Base-by-base conservation (phyloP, 2,329 filamentous ascomycete genomes). In the Fusarium nodosum region DNA sequence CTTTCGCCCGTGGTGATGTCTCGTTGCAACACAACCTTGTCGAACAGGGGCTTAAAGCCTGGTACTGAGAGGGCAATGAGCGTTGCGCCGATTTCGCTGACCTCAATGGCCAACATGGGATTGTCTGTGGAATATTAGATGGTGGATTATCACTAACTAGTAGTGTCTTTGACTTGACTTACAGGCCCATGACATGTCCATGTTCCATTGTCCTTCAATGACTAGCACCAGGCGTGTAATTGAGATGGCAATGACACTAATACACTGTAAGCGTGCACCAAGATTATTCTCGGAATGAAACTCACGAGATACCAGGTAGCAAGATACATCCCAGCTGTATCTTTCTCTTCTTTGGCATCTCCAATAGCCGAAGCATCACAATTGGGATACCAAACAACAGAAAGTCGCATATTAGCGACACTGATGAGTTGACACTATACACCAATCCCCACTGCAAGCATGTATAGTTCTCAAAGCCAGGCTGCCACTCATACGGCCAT, bases 401-500 rank as follows among this genome's bases (percentile, higher is more conserved):
- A 51, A 86, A 64, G 55, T 87, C 85, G 72, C 83, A 86, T 1
- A 84, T 62, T 12, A 86, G 74, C 1, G 84, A 86, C 5, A 86
- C 74, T 0, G 76, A 78, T 13, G 83, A 85, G 70, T 86, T 86
- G 22, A 84, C 81, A 12, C 81, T 81, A 65, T 86, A 87, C 1
- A 87, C 83, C 4, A 84, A 59, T 0, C 84, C 85, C 84, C 84
- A 86, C 18, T 80, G 75, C 38, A 86, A 61, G 64, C 84, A 86
- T 0, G 71, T 78, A 64, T 84, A 87, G 5, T 78, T 63, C 3
- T 74, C 75, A 12, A 70, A 76, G 12, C 78, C 78, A 0, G 76
- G 70, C 66, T 87, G 83, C 78, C 81, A 86, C 1, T 74, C 78
- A 55, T 87, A 86, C 0, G 85, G 84, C 85, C 85, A 86, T 4